A percentile compares a stretch with the other conserved stretches of the same genome.
These are phyloP conservation scores for Termitomyces heimii DNA, from an alignment of 768 basidiomycete genomes.

Conservation along the genomic window DNA sequence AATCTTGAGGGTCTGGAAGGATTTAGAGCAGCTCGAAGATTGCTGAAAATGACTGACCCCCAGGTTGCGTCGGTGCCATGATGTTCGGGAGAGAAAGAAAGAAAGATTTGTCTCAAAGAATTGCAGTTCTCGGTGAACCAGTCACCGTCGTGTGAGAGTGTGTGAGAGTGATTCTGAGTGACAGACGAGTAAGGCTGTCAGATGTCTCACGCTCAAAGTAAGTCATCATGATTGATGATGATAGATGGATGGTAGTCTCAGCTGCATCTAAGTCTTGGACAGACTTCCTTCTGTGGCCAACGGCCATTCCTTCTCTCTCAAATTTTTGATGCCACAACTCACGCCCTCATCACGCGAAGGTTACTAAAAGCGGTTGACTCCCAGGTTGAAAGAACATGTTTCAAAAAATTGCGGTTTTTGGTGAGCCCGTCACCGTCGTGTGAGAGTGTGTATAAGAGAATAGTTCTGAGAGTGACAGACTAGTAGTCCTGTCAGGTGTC, in stretches of 20 bases:
- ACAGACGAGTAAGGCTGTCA: background rate
- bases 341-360: background rate
- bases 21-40: background rate
- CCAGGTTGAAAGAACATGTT: no score
- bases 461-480: background rate
- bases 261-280: no score
- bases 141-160: background rate
- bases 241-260: no score
- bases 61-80: constrained; percentile 12
- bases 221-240: no score
- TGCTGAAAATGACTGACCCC: constrained; percentile 4
- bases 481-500: background rate
- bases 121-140: background rate
- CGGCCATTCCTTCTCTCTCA: background rate
- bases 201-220: background rate
- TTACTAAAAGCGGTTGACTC: no score
- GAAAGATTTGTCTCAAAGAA: background rate
- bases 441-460: no score
- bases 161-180: background rate
- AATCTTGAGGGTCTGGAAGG: constrained; percentile 47
- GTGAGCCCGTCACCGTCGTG: background rate
- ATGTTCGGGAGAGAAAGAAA: background rate
- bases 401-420: no score
- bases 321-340: background rate
- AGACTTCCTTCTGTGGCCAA: background rate